Evolutionary conservation across 208 protist species (phyloP), one percentile per base, ranked within the genome.

Genomic region (Blechomonas ayalai): DNA sequence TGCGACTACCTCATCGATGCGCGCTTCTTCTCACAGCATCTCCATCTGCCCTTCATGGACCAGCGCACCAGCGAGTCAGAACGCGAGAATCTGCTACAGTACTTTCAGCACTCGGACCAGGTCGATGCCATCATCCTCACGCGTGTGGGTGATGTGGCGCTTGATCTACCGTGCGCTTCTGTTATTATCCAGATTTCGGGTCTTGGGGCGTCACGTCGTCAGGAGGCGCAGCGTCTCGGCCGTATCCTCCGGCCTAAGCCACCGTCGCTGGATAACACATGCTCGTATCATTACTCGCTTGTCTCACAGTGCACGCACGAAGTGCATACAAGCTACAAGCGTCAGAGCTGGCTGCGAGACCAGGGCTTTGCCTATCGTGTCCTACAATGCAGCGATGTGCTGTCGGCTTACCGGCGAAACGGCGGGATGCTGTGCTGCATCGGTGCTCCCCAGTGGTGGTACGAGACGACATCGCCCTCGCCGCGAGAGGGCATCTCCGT

Each of bases 171-270:
- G 19, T 95, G 97, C 26, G 98, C 98, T 0, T 99, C 96, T 24
- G 98, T 99, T n/a, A 88, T 99, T 35, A 99, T 99, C 52, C 97
- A 99, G 53, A 84, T 99, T 37, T 97, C 94, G 16, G 96, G 94
- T 13, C 92, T 98, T 27, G 97, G 95, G 29, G 95, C 92, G 0
- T 95, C 93, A 8, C 78, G 96, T 12, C 92, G 92, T 8, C 93
- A 97, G 64, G 96, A 99, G 72, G 96, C 97, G 31, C 96, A 98
- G 66, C 90, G 96, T n/a, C 76, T 99, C 1, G 98, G 97, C 33
- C 90, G 97, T 36, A 98, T 99, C 61, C 58, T 97, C 10, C 82
- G 93, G 2, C 88, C 88, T 0, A 97, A 97, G 64, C 83, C 82
- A n/a, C 73, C 82, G 9, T 91, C 76, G 15, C 61, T 95, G 51